These are phyloP conservation scores for Polyplosphaeria fusca DNA, from an alignment of 495 filamentous ascomycete genomes.

Conservation along the genomic window DNA sequence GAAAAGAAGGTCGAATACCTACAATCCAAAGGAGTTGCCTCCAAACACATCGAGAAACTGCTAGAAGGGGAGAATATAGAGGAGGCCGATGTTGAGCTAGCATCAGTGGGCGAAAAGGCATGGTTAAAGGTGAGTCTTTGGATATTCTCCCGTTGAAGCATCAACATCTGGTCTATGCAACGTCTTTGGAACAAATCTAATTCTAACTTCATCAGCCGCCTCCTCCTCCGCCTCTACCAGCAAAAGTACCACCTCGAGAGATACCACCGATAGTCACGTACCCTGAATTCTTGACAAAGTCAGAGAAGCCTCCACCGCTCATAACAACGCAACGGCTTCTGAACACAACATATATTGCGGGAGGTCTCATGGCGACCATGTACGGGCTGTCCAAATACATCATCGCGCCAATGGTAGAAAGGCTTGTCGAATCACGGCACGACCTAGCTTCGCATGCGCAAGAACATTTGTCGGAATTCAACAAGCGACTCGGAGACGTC, in stretches of 20 bases:
- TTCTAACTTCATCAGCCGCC: slow-evolving; percentile 16
- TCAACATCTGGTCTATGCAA: too few relatives aligned
- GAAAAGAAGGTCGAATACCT: slow-evolving; percentile 77
- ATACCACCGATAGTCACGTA: slow-evolving; percentile 92
- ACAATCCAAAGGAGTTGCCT: slow-evolving; percentile 69
- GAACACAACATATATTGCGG: slow-evolving; percentile 73
- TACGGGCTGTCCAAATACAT: slow-evolving; percentile 82
- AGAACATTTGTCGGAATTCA: slow-evolving; percentile 63
- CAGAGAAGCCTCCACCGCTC: slow-evolving; percentile 68
- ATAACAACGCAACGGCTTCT: slow-evolving; percentile 72
- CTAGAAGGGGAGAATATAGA: slow-evolving; percentile 43
- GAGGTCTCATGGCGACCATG: slow-evolving; percentile 63
- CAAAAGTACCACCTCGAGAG: slow-evolving; percentile 39
- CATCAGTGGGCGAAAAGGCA: slow-evolving; percentile 15
- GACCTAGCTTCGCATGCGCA: slow-evolving; percentile 67
- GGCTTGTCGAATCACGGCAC: slow-evolving; percentile 72
- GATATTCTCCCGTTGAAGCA: too few relatives aligned
- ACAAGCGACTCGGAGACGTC: slow-evolving; percentile 65
- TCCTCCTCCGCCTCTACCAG: slow-evolving; percentile 27
- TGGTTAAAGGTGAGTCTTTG: slow-evolving; percentile 21
- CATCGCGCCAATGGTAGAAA: slow-evolving; percentile 76
- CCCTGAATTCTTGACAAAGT: slow-evolving; percentile 80
- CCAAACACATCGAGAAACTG: slow-evolving; percentile 65
- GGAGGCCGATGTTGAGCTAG: slow-evolving; percentile 7
- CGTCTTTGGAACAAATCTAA: too few relatives aligned